phyloP scores from a whole-genome alignment of 208 protist genomes.

The Trypanosoma avium region DNA sequence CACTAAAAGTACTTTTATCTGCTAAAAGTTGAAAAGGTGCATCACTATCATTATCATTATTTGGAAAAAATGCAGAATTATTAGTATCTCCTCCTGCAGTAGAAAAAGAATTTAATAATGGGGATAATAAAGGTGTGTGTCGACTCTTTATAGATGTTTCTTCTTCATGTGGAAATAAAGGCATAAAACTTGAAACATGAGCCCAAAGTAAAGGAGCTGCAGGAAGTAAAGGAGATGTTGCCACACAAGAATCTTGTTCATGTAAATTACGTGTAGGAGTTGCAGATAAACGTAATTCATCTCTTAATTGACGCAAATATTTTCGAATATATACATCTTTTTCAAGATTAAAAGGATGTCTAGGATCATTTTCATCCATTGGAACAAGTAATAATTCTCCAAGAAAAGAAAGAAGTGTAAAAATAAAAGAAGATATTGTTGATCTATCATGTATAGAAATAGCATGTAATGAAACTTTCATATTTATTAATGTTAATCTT shows the following conservation, averaged over 20 bases:
- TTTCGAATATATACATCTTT: slow-evolving; percentile 42
- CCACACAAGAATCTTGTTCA: not conserved
- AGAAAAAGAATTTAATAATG: slow-evolving; percentile 2
- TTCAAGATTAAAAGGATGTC: slow-evolving; percentile 65
- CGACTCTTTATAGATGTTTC: not conserved
- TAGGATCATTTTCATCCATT: slow-evolving; percentile 74
- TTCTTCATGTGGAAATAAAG: not conserved
- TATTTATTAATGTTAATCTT: not conserved
- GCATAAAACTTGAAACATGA: not conserved
- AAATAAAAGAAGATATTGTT: slow-evolving; percentile 62
- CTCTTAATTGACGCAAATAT: slow-evolving; percentile 40
- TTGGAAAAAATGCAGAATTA: not conserved
- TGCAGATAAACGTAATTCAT: slow-evolving; percentile 36
- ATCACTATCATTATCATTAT: slow-evolving; percentile 6
- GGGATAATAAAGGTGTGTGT: not conserved
- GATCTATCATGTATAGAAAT: slow-evolving; percentile 59
- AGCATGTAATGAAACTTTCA: slow-evolving; percentile 24
- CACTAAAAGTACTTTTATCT: slow-evolving; percentile 11
- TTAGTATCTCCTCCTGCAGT: not conserved
- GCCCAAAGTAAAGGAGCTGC: not conserved
- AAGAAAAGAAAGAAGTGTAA: slow-evolving; percentile 68
- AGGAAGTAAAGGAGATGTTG: not conserved
- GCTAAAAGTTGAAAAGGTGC: slow-evolving; percentile 14
- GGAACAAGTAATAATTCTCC: slow-evolving; percentile 68
- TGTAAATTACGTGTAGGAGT: not conserved